phyloP scores from a whole-genome alignment of 257 asterid genomes.

The Apocynum venetum region DNA sequence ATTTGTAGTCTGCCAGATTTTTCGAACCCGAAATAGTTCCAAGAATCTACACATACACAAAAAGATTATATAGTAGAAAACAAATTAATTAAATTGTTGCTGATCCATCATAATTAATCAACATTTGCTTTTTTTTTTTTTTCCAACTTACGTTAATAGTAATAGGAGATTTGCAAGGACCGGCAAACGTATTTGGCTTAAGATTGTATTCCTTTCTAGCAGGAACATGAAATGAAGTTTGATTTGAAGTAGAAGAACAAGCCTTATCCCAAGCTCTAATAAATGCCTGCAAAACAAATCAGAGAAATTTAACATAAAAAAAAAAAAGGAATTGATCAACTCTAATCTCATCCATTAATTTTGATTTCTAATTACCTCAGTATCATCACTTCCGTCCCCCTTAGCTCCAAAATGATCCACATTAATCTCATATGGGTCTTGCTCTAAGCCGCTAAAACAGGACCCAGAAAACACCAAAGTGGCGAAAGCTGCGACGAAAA shows the following conservation, averaged over 20 bases:
- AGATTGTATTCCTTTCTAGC: slow-evolving; percentile 48
- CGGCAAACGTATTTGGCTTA: slow-evolving; percentile 53
- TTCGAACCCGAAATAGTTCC: slow-evolving; percentile 69
- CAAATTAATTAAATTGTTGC: not conserved
- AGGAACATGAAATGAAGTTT: slow-evolving; percentile 50
- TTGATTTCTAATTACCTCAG: slow-evolving; percentile 34
- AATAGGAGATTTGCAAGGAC: slow-evolving; percentile 59
- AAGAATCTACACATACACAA: slow-evolving; percentile 36
- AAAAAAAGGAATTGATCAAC: not conserved
- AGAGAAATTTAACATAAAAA: too few relatives aligned
- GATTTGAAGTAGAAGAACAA: slow-evolving; percentile 40
- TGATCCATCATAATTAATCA: not conserved
- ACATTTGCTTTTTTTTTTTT: too few relatives aligned
- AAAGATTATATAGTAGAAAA: not conserved
- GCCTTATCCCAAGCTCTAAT: slow-evolving; percentile 63
- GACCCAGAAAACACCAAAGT: slow-evolving; percentile 30
- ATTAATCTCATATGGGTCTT: slow-evolving; percentile 24
- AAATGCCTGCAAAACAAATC: slow-evolving; percentile 54
- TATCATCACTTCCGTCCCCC: slow-evolving; percentile 66
- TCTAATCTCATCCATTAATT: not conserved
- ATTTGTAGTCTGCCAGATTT: slow-evolving; percentile 41
- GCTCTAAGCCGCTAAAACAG: slow-evolving; percentile 25
- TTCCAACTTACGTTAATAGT: slow-evolving; percentile 51
- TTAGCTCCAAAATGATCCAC: slow-evolving; percentile 73
- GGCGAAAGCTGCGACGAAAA: slow-evolving; percentile 19